Percentiles rank a stretch among this genome's conserved stretches.
phyloP scores from a whole-genome alignment of 108 stramenopile species.

The Fragilaria crotonensis region DNA sequence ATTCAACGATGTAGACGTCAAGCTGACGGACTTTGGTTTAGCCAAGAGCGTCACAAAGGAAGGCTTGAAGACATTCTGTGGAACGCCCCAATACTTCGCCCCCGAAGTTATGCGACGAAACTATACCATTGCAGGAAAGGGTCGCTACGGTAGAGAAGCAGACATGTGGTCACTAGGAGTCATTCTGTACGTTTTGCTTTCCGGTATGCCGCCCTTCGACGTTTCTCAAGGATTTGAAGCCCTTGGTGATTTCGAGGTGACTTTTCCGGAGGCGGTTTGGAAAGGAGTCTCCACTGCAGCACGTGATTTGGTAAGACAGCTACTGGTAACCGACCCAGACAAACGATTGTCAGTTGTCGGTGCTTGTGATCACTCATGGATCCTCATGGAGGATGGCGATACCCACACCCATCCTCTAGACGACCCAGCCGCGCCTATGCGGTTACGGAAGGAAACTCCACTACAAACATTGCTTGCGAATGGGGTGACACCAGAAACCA shows the following conservation, averaged over 20 bases:
- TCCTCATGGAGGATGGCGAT: conserved; percentile 78
- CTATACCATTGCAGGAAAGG: conserved; percentile 59
- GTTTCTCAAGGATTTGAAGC: conserved; percentile 31
- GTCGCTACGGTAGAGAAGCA: conserved; percentile 78
- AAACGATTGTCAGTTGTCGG: conserved; percentile 54
- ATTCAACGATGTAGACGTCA: conserved; percentile 42
- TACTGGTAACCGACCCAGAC: conserved; percentile 57
- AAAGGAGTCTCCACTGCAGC: conserved; percentile 43
- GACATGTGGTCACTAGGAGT: conserved; percentile 86
- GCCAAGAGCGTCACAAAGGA: conserved; percentile 75
- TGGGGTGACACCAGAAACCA: not conserved
- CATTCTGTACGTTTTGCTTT: conserved; percentile 78
- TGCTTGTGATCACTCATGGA: conserved; percentile 76
- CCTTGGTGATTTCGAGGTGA: conserved; percentile 28
- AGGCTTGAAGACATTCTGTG: conserved; percentile 85
- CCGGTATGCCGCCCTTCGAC: conserved; percentile 75
- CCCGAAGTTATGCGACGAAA: conserved; percentile 82
- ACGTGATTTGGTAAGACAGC: conserved; percentile 48
- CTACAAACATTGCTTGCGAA: not conserved
- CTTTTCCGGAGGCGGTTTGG: conserved; percentile 56
- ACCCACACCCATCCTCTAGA: conserved; percentile 76
- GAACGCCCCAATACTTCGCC: conserved; percentile 90
- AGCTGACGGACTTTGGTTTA: conserved; percentile 87
- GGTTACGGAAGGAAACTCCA: not conserved
- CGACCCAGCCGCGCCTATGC: conserved; percentile 35